Evolutionary conservation across 1,284 basidiomycete genomes (phyloP), one percentile per base, ranked within the genome.

Genomic region (Erythrobasidium hasegawianum): DNA sequence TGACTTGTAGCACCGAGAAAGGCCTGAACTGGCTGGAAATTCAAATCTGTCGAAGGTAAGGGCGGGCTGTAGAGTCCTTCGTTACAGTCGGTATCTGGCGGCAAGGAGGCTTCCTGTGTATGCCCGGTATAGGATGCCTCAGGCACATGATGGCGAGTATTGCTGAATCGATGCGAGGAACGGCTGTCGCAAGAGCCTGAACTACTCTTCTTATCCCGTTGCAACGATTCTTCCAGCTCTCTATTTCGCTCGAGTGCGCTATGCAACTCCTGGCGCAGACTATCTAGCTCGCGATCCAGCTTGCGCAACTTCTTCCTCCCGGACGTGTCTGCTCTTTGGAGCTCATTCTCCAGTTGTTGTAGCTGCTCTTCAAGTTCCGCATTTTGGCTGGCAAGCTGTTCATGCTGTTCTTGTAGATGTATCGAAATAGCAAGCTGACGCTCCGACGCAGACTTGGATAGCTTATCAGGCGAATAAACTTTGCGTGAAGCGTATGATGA

Each of bases 281-380:
- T 79, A 58, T 81, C 78, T 13, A 92, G 86, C 79, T 92, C 90
- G 74, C 83, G 84, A 77, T 91, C 89, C 58, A 92, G 77, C 73
- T 82, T 83, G 53, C 84, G 83, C 14, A 92, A 79, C 70, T 84
- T 84, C 43, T 84, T 82, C 61, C 86, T 83, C 5, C 88, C 88
- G 1, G 81, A 80, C 43, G 83, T 81, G 70, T 91, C 88, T 2
- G 85, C 81, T 49, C 81, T 81, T 9, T 79, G 77, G 3, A 88
- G 84, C 70, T 90, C 89, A 0, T 81, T 76, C 74, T 91, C 87
- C 22, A 92, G 81, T 66, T 83, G 82, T 73, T 88, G 85, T 4
- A 92, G 80, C 70, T 88, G 87, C 22, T 82, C 77, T 5, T 88
- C 78, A 16, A 92, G 84, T 67, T 90, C 86, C 0, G 86, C 84